These are phyloP conservation scores for Camellia oleifera DNA, from an alignment of 179 eudicot genomes.

Conservation along the genomic window DNA sequence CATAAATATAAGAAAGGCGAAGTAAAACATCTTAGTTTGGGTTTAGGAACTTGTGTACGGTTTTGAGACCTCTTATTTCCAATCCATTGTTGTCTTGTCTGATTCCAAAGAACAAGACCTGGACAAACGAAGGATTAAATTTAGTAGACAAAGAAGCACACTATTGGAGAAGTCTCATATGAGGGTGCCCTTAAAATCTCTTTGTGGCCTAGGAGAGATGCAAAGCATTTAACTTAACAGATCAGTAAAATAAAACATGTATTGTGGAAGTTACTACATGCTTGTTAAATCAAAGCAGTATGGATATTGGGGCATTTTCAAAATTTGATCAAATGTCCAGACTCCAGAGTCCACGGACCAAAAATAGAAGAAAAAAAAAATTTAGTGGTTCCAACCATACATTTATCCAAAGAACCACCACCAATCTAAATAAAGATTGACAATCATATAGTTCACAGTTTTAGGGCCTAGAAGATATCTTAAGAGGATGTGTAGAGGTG, in stretches of 20 bases:
- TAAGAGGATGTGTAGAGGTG: background rate
- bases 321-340: background rate
- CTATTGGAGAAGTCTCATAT: background rate
- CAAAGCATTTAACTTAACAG: background rate
- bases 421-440: background rate
- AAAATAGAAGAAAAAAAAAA: background rate
- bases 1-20: background rate
- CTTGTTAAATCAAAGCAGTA: background rate
- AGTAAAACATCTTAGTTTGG: conserved; percentile 48
- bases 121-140: conserved; percentile 13
- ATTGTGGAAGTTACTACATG: background rate
- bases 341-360: background rate
- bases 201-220: background rate
- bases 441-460: background rate
- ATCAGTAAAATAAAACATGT: background rate
- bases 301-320: background rate
- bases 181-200: background rate
- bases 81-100: conserved; percentile 79
- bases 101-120: conserved; percentile 92
- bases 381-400: background rate
- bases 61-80: conserved; percentile 46
- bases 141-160: background rate
- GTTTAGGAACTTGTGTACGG: conserved; percentile 47
- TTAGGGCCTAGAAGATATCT: background rate
- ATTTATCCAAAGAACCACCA: background rate